phyloP scores from a whole-genome alignment of 768 basidiomycete genomes.

The Solioccasus polychromus region DNA sequence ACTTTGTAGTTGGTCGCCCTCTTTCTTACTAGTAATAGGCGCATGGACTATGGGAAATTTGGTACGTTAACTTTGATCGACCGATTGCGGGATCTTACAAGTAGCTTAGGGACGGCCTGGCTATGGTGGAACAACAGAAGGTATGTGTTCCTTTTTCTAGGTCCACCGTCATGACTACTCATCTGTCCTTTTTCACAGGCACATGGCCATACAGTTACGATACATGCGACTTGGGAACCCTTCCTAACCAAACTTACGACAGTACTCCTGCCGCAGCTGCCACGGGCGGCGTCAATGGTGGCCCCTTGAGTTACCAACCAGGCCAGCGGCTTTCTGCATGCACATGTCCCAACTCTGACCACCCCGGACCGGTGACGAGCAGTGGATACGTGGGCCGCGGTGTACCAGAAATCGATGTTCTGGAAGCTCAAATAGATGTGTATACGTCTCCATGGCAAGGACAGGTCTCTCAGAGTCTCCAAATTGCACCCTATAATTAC shows the following conservation, averaged over 20 bases:
- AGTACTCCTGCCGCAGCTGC: constrained; percentile 56
- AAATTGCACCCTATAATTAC: constrained; percentile 77
- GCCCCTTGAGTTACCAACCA: constrained; percentile 69
- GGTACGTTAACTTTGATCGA: constrained; percentile 17
- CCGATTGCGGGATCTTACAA: constrained; percentile 9
- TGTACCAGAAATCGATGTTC: constrained; percentile 90
- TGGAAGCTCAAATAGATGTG: constrained; percentile 77
- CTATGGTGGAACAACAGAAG: constrained; percentile 88
- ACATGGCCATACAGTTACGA: constrained; percentile 84
- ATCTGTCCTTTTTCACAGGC: constrained; percentile 25
- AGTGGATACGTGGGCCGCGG: constrained; percentile 58
- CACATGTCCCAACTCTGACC: constrained; percentile 81
- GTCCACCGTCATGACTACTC: background rate
- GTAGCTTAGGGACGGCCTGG: constrained; percentile 72
- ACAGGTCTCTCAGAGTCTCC: constrained; percentile 77
- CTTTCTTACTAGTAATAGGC: constrained; percentile 33
- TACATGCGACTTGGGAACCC: constrained; percentile 82
- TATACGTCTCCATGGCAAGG: constrained; percentile 45
- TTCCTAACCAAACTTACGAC: constrained; percentile 73
- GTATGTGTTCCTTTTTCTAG: constrained; percentile 26
- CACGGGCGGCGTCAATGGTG: constrained; percentile 50
- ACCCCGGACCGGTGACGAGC: constrained; percentile 68
- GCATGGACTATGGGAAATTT: constrained; percentile 80
- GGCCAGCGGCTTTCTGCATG: constrained; percentile 88
- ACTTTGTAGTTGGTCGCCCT: background rate